Evolutionary conservation across 768 basidiomycete species (phyloP), one percentile per base, ranked within the genome.

Genomic region (Termitomyces sp.): DNA sequence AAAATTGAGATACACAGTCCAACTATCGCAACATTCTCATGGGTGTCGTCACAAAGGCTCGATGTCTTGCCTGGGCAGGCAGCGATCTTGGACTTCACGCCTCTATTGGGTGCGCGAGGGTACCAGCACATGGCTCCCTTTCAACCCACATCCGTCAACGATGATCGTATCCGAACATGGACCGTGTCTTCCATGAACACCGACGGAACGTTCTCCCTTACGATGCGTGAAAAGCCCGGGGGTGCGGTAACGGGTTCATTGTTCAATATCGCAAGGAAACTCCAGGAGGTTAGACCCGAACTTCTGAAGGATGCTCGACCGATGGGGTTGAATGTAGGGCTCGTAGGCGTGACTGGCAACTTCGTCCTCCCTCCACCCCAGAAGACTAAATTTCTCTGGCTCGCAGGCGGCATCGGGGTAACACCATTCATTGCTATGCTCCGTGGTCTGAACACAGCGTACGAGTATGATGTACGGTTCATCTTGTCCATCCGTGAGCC

Each of bases 151-250:
- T 72, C 74, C 11, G 69, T 81, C 18, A 84, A 84, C 62, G 84
- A 86, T 64, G 83, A 87, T 61, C 77, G 82, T 51, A 78, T 87
- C 14, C 80, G 84, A 11, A 86, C 84, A 4, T 87, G 84, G 84
- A 85, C 84, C 0, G 73, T 86, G 18, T 84, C 85, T 20, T 74
- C 74, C 14, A 41, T 67, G 20, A 61, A 52, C 50, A n/a, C 52
- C 57, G 52, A 59, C 55, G 30, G 18, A 16, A 49, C 66, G 11
- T 79, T 80, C 65, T 67, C 75, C 16, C 60, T 85, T 10, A 87
- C 86, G 18, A 80, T 87, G 72, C 75, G 82, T 33, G 70, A 78
- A 61, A 82, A 83, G 64, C 70, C 71, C 0, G 77, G 76, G 0
- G 86, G 85, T 2, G 68, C 73, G 0, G 75, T 85, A n/a, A 86